Conservation (phyloP, 164 flowering plant genomes). For the Magnolia officinalis region DNA sequence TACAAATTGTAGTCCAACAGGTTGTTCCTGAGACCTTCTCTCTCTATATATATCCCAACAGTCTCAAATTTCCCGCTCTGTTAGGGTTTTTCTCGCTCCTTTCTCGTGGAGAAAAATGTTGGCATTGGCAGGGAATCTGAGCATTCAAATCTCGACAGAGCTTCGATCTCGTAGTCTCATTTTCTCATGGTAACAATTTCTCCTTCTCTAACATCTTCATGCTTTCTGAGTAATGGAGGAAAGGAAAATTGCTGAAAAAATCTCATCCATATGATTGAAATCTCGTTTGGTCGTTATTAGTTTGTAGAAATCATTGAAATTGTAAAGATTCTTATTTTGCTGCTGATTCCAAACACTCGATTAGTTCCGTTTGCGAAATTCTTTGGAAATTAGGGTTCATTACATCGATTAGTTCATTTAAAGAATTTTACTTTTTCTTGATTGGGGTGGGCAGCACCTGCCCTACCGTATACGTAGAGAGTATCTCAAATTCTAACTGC, state of each 20-base stretch:
- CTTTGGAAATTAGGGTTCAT: background rate
- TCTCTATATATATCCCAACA: no score
- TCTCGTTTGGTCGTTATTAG: background rate
- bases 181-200: constrained; percentile 2
- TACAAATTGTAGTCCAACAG: no score
- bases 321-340: background rate
- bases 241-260: no score
- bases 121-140: constrained; percentile 21
- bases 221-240: background rate
- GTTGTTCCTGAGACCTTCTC: no score
- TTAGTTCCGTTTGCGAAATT: background rate
- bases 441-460: no score
- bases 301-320: background rate
- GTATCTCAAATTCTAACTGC: no score
- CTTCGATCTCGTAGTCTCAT: constrained; percentile 9
- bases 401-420: background rate
- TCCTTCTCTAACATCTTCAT: background rate
- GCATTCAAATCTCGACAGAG: constrained; percentile 16
- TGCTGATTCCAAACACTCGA: background rate
- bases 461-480: no score
- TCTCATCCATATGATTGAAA: background rate
- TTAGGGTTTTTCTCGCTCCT: background rate
- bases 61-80: constrained; percentile 15
- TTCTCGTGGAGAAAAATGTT: constrained; percentile 19
- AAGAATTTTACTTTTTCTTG: background rate